Percentiles rank a stretch among this genome's conserved stretches.
phyloP scores from a whole-genome alignment of 805 yeast genomes.

The Pachysolen tannophilus region DNA sequence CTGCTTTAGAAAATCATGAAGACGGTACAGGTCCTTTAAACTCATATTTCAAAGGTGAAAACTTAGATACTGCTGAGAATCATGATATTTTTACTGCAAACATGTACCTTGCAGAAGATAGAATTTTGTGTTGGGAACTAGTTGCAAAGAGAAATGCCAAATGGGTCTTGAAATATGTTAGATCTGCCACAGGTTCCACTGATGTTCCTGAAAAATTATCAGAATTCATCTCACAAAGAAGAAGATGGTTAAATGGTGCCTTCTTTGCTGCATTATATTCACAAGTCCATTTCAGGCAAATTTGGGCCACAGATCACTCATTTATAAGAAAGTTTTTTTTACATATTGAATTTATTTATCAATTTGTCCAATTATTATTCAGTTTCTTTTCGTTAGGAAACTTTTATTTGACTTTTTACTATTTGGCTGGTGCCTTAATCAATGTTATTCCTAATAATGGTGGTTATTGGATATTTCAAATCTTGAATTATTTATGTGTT shows the following conservation, averaged over 20 bases:
- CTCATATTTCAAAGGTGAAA: conserved; percentile 88
- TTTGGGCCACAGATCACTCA: conserved; percentile 88
- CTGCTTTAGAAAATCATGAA: conserved; percentile 75
- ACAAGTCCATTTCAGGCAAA: conserved; percentile 74
- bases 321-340: conserved; percentile 68
- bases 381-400: conserved; percentile 91
- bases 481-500: conserved; percentile 78
- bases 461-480: conserved; percentile 79
- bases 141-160: conserved; percentile 77
- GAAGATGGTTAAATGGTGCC: conserved; percentile 98
- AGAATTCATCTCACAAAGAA: conserved; percentile 92
- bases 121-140: conserved; percentile 93
- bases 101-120: conserved; percentile 95
- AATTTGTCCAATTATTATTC: conserved; percentile 69
- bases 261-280: conserved; percentile 93
- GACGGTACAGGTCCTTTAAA: conserved; percentile 91
- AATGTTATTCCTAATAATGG: conserved; percentile 37
- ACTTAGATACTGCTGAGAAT: conserved; percentile 22
- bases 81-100: conserved; percentile 87
- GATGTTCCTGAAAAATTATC: conserved; percentile 94
- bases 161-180: conserved; percentile 89
- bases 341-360: conserved; percentile 85
- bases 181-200: conserved; percentile 91
- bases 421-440: conserved; percentile 80
- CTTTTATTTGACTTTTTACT: conserved; percentile 87